A percentile compares a stretch with the other conserved stretches of the same genome.
phyloP scores from a whole-genome alignment of 768 basidiomycete genomes.

The Serpula lacrymans region DNA sequence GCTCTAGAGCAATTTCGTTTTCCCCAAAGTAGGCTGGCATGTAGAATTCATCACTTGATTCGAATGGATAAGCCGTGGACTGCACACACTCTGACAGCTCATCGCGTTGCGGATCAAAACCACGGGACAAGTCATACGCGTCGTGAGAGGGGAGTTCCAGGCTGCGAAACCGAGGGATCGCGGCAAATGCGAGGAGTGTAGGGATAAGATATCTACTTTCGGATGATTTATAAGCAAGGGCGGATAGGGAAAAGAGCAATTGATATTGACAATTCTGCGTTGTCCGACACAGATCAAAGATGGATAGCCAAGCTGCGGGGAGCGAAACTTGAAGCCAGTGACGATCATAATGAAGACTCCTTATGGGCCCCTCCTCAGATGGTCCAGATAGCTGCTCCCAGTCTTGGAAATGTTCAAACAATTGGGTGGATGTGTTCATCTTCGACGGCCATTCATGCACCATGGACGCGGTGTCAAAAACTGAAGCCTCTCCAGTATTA shows the following conservation, averaged over 20 bases:
- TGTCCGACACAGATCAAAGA: conserved; percentile 24
- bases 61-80: conserved; percentile 5
- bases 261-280: conserved; percentile 12
- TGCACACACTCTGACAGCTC: no score
- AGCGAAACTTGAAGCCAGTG: conserved; percentile 25
- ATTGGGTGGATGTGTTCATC: no score
- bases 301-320: conserved; percentile 20
- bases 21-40: conserved; percentile 1
- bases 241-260: conserved; percentile 29
- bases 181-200: conserved; percentile 27
- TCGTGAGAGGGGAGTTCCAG: conserved; percentile 8
- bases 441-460: conserved; percentile 2
- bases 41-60: conserved; percentile 11
- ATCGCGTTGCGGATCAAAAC: conserved; percentile 8
- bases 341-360: conserved; percentile 23
- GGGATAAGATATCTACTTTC: conserved; percentile 13
- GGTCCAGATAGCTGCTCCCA: conserved; percentile 4
- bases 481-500: conserved; percentile 1
- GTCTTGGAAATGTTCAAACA: no score
- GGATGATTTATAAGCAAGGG: conserved; percentile 27
- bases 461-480: background rate
- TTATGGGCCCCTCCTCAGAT: no score
- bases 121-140: conserved; percentile 7
- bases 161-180: conserved; percentile 6
- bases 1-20: background rate